Evolutionary conservation across 73 alveolate genomes (phyloP).

Genomic region (Uronychia setigera): DNA sequence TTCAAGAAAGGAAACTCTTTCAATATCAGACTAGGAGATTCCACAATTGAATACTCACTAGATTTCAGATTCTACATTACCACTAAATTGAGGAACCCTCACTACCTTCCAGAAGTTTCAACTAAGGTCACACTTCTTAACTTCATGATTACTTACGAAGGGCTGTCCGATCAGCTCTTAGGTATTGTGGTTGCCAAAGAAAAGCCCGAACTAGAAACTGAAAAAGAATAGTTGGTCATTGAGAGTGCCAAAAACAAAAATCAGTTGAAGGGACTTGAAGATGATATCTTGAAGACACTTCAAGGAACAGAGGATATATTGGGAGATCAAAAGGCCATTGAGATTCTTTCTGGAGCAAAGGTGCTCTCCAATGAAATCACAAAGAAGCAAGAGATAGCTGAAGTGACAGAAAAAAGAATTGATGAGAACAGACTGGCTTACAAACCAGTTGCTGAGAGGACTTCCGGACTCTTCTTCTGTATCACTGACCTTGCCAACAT

Average conservation of each 20-base stretch:
- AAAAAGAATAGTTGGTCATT: constrained; percentile 95
- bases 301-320: constrained; percentile 94
- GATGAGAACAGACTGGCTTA: constrained; percentile 97
- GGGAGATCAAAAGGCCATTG: constrained; percentile 96
- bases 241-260: constrained; percentile 98
- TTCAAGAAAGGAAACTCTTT: constrained; percentile 91
- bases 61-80: constrained; percentile 98
- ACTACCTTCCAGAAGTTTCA: constrained; percentile 98
- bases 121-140: constrained; percentile 96
- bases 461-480: constrained; percentile 97
- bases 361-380: constrained; percentile 95
- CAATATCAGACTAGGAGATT: constrained; percentile 95
- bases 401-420: constrained; percentile 96
- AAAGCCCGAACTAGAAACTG: constrained; percentile 97
- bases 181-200: constrained; percentile 98
- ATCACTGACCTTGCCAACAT: constrained; percentile 97
- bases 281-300: constrained; percentile 87
- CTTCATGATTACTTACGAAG: constrained; percentile 99
- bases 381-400: constrained; percentile 95
- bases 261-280: constrained; percentile 92
- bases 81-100: constrained; percentile 98
- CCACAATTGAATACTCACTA: constrained; percentile 92
- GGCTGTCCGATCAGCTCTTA: constrained; percentile 97
- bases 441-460: constrained; percentile 97
- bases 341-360: constrained; percentile 95